These are phyloP conservation scores for Plasmodium chabaudi DNA, from an alignment of 169 alveolate genomes.

Conservation along the genomic window DNA sequence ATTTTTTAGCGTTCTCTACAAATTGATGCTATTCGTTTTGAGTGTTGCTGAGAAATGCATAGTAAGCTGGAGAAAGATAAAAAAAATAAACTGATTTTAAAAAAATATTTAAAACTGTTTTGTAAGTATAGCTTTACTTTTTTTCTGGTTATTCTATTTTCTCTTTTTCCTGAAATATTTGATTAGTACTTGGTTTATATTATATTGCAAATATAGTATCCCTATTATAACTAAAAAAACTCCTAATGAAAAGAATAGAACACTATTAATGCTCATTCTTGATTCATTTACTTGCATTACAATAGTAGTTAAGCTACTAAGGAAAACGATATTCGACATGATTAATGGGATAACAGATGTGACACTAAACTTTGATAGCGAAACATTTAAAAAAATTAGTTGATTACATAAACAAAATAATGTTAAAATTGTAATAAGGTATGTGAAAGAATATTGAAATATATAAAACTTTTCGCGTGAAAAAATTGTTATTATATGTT, in stretches of 20 bases:
- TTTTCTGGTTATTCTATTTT: not conserved
- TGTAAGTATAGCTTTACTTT: not conserved
- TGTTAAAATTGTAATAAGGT: conserved; percentile 23
- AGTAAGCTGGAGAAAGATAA: too few species aligned
- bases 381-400: conserved; percentile 33
- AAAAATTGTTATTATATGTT: conserved; percentile 48
- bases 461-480: conserved; percentile 30
- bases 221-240: conserved; percentile 49
- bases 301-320: conserved; percentile 57
- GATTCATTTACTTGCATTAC: conserved; percentile 29
- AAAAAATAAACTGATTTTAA: too few species aligned
- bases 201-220: conserved; percentile 53
- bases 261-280: not conserved
- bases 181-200: conserved; percentile 18
- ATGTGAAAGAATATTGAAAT: conserved; percentile 33
- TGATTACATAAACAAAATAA: conserved; percentile 60
- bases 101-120: too few species aligned
- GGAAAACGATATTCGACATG: conserved; percentile 50
- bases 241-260: conserved; percentile 27
- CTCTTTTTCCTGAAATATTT: conserved; percentile 6
- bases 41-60: too few species aligned
- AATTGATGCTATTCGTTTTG: too few species aligned
- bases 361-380: conserved; percentile 42
- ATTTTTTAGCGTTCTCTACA: too few species aligned
- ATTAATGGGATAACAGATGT: conserved; percentile 66